phyloP scores from a whole-genome alignment of 2,329 filamentous ascomycete genomes.

The Nothophaeocryptopus gaeumannii region DNA sequence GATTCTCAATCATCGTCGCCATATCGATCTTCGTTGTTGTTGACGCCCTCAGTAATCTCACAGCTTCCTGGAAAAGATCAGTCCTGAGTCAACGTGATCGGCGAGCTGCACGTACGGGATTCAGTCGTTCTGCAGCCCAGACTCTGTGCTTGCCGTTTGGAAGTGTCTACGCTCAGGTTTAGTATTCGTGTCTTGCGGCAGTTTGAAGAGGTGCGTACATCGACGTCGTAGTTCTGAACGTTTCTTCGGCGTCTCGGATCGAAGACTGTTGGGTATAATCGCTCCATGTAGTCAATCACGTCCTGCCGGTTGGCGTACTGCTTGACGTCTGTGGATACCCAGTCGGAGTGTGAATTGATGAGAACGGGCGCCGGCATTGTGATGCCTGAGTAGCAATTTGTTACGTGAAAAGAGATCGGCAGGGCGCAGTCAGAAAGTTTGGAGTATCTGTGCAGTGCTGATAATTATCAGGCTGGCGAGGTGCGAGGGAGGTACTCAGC shows the following conservation, averaged over 20 bases:
- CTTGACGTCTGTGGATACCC: slow-evolving; percentile 5
- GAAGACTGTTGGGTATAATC: slow-evolving; percentile 4
- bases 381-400: background rate
- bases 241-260: slow-evolving; percentile 1
- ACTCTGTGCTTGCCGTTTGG: slow-evolving; percentile 4
- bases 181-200: background rate
- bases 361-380: slow-evolving; percentile 2
- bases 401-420: too few relatives aligned
- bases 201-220: background rate
- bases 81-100: background rate
- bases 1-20: slow-evolving; percentile 2
- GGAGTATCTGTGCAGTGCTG: too few relatives aligned
- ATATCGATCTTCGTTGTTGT: background rate
- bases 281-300: slow-evolving; percentile 9
- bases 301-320: slow-evolving; percentile 7
- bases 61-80: slow-evolving; percentile 1
- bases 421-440: too few relatives aligned
- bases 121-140: slow-evolving; percentile 1
- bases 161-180: background rate
- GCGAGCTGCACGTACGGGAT: background rate
- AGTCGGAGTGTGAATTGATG: slow-evolving; percentile 4
- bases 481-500: background rate
- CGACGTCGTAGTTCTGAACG: slow-evolving; percentile 9
- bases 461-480: background rate
- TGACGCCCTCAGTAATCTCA: slow-evolving; percentile 4